Evolutionary conservation across 1,284 basidiomycete species (phyloP), one percentile per base, ranked within the genome.

Genomic region (Calocybe gambosa): DNA sequence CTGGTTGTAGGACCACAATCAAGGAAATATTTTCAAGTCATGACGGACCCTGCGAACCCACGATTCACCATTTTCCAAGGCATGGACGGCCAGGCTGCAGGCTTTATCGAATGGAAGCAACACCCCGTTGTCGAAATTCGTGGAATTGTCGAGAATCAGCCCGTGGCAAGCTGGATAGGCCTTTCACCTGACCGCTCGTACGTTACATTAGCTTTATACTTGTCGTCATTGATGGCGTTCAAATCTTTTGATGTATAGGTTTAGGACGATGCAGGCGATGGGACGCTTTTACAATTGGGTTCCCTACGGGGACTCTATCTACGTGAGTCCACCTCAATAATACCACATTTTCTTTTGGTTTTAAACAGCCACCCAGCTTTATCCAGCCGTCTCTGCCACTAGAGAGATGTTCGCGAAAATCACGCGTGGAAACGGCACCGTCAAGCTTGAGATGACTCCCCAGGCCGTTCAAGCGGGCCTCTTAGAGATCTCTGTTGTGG

Each of bases 391-490:
- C 10, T 45, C 39, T 7, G 41, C 38, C 10, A 46, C 54, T 1
- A 44, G 42, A 1, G 55, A 58, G 39, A 46, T 56, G 18, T 49
- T 59, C 10, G 58, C 55, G 4, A 58, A 57, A 29, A 55, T 60
- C 6, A 40, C 47, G 12, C 42, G 39, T 6, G 39, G 34, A 15
- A 12, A 35, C 16, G 41, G 41, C 19, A 33, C 53, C 0, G 56
- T 71, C 49, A 44, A 55, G 3, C 56, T 73, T 16, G 67, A 71
- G 46, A 46, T 73, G 21, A 63, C 63, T 2, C 44, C 62, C 1
- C 52, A 62, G 10, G 69, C 69, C 2, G 56, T 70, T 15, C 59
- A 65, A 42, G 54, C 64, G 10, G 62, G 63, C 5, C 58, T 73
- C 15, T 50, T 69, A 2, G 63, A 73, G 10, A 49, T 52, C 4